phyloP scores from a whole-genome alignment of 805 yeast genomes.

The Metschnikowia vanudenii region DNA sequence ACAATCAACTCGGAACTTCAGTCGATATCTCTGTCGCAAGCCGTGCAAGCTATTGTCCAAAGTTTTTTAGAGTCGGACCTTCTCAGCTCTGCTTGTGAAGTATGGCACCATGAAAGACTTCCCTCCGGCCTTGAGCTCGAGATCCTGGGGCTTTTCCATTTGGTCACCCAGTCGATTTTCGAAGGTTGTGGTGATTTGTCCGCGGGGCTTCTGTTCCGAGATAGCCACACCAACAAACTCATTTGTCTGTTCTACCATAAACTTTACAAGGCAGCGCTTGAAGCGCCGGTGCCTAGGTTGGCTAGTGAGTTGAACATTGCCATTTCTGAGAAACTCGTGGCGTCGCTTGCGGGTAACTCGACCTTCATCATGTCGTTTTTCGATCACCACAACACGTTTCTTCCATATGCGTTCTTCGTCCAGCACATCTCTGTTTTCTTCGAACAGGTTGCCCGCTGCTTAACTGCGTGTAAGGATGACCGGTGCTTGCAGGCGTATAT shows the following conservation, averaged over 20 bases:
- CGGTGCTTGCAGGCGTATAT: slow-evolving; percentile 6
- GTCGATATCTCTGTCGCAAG: slow-evolving; percentile 6
- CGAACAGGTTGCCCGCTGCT: slow-evolving; percentile 8
- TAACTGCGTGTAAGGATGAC: slow-evolving; percentile 8
- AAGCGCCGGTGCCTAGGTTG: slow-evolving; percentile 1
- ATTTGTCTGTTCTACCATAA: slow-evolving; percentile 13
- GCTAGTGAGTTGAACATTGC: slow-evolving; percentile 3
- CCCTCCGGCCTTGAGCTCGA: slow-evolving; percentile 5
- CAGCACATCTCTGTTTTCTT: slow-evolving; percentile 5
- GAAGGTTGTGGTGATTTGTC: slow-evolving; percentile 11
- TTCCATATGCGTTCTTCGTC: slow-evolving; percentile 10
- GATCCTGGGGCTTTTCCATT: slow-evolving; percentile 11
- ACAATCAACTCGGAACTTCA: slow-evolving; percentile 16
- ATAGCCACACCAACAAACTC: slow-evolving; percentile 9
- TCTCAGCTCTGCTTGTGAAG: slow-evolving; percentile 14
- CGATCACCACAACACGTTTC: slow-evolving; percentile 10
- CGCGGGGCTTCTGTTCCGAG: slow-evolving; percentile 11
- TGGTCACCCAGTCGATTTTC: slow-evolving; percentile 14
- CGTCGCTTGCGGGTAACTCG: slow-evolving; percentile 4
- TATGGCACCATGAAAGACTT: slow-evolving; percentile 9
- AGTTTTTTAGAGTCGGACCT: slow-evolving; percentile 14
- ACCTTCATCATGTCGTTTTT: slow-evolving; percentile 9
- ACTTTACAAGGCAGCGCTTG: slow-evolving; percentile 8
- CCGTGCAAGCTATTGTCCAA: slow-evolving; percentile 12
- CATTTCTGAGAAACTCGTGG: slow-evolving; percentile 10